Percentiles rank a stretch among this genome's conserved stretches.
phyloP scores from a whole-genome alignment of 345 rosid species.

The Linum usitatissimum region DNA sequence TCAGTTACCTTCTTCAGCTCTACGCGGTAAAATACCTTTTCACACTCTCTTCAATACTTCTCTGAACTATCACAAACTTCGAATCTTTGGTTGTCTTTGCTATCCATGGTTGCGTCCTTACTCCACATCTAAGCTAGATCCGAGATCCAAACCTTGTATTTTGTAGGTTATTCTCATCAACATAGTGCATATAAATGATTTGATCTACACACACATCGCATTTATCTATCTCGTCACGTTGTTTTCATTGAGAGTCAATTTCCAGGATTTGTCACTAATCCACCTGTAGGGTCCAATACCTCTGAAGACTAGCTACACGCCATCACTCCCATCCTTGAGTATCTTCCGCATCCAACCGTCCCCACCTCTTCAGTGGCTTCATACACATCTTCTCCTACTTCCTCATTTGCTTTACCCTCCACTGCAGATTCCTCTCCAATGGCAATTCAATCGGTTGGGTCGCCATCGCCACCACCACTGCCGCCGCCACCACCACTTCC shows the following conservation, averaged over 20 bases:
- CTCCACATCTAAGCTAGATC: neutral
- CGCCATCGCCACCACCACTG: neutral
- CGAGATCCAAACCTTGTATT: neutral
- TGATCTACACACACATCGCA: neutral
- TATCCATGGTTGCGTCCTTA: neutral
- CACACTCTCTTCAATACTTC: neutral
- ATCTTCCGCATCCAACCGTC: neutral
- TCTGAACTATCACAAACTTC: neutral
- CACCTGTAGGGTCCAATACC: neutral
- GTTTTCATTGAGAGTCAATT: neutral
- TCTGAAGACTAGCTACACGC: neutral
- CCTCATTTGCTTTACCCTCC: neutral
- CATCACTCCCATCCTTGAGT: neutral
- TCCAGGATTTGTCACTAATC: neutral
- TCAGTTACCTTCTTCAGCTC: neutral
- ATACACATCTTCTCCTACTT: neutral
- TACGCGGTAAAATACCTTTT: neutral
- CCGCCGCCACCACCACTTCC: neutral
- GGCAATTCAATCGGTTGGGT: neutral
- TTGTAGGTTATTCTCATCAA: neutral
- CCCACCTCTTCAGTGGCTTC: neutral
- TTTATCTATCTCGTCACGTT: neutral
- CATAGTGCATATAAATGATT: neutral
- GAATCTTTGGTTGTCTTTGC: neutral
- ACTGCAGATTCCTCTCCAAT: neutral